Percentiles rank a stretch among this genome's conserved stretches.
phyloP scores from a whole-genome alignment of 2,329 filamentous ascomycete species.

The Claviceps pusilla region DNA sequence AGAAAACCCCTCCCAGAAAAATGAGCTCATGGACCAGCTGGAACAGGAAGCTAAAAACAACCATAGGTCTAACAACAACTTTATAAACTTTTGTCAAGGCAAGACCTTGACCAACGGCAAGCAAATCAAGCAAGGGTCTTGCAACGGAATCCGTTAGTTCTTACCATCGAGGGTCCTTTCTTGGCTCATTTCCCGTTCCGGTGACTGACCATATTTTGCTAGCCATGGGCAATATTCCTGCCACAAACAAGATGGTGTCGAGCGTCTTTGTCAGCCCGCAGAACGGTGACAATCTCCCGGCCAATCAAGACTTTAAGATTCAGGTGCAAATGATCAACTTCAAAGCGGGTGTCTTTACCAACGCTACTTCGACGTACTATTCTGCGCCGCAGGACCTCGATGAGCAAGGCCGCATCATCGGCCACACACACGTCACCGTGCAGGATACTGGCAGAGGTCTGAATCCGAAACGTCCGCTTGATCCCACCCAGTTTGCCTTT shows the following conservation, averaged over 20 bases:
- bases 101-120: conserved; percentile 44
- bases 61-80: conserved; percentile 40
- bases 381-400: conserved; percentile 40
- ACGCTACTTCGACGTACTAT: conserved; percentile 46
- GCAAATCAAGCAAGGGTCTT: conserved; percentile 43
- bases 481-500: conserved; percentile 41
- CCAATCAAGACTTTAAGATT: conserved; percentile 36
- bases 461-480: conserved; percentile 36
- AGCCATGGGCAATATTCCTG: conserved; percentile 47
- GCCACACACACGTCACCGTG: conserved; percentile 44
- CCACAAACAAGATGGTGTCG: conserved; percentile 41
- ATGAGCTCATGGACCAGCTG: background rate
- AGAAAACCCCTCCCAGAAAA: too few species aligned
- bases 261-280: conserved; percentile 37
- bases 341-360: conserved; percentile 43
- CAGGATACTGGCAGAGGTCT: conserved; percentile 37
- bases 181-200: background rate
- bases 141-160: conserved; percentile 42
- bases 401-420: conserved; percentile 34
- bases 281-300: conserved; percentile 32
- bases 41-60: background rate
- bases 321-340: conserved; percentile 38
- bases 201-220: background rate
- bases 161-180: background rate
- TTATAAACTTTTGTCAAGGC: conserved; percentile 47